Base-by-base conservation (phyloP, 164 flowering plant species). In the Macadamia tetraphylla region DNA sequence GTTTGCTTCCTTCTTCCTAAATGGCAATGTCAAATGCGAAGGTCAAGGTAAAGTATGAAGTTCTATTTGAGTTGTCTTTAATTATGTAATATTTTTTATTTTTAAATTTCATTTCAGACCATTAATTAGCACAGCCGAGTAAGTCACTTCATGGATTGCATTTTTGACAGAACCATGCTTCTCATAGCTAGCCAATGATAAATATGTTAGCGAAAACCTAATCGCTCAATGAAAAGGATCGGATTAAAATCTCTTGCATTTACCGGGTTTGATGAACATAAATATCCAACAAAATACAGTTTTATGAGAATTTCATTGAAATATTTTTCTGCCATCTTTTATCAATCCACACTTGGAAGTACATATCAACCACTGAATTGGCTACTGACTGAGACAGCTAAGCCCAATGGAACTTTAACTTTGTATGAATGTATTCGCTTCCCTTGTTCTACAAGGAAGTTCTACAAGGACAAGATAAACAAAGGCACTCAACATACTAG, bases 281-380 rank as follows among this genome's bases (percentile, higher is more conserved):
- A 30, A 10, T n/a, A 42, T 59, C 62, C 62, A 59, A 31, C 42
- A 59, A 17, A 59, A 40, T 30, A 59, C 31, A 10, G 30, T 12
- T 30, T 29, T 59, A 12, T 4, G 18, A 17, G 42, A 15, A 59
- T 59, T 6, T 59, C 42, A 59, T 59, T 30, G 30, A 59, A 59
- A 23, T 6, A 1, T 12, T 66, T 74, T 9, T 51, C 23, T 0
- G 87, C 23, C 74, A 48, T 76, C 83, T 6, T 57, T 17, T 65
- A 78, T 69, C 64, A 53, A 79, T 44, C 87, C 87, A 59, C 84
- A 81, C 70, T 81, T 81, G 23, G 51, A 82, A 79, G 69, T 83
- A 81, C 86, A 83, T 83, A 62, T 83, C 84, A 63, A 78, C 75
- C 15, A 83, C 72, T 40, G 86, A 75, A 73, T 83, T 83, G 23